These are phyloP conservation scores for Daldinia childiae DNA, from an alignment of 495 filamentous ascomycete genomes.

Conservation along the genomic window DNA sequence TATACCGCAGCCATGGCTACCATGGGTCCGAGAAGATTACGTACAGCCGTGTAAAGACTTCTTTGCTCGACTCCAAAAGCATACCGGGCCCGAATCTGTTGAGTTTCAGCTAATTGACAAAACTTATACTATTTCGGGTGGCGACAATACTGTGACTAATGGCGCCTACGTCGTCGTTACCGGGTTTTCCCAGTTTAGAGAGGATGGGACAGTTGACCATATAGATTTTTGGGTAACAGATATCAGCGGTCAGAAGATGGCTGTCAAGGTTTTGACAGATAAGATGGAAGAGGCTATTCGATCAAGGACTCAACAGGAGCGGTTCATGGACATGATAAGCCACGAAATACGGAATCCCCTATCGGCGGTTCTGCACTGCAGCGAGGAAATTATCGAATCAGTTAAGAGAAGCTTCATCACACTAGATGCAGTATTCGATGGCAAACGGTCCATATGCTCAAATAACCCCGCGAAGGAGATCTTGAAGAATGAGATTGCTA, in stretches of 20 bases:
- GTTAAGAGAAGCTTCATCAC: slow-evolving; percentile 43
- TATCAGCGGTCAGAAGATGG: slow-evolving; percentile 55
- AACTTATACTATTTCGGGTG: slow-evolving; percentile 34
- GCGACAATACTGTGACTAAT: slow-evolving; percentile 31
- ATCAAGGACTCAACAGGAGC: slow-evolving; percentile 67
- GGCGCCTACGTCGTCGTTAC: slow-evolving; percentile 28
- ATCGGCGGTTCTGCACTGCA: slow-evolving; percentile 74
- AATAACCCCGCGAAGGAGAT: background rate
- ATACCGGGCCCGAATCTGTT: slow-evolving; percentile 24
- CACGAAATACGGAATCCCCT: slow-evolving; percentile 82
- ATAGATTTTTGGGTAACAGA: slow-evolving; percentile 53
- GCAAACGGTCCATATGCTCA: background rate
- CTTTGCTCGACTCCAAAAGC: slow-evolving; percentile 22
- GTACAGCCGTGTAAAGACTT: slow-evolving; percentile 19
- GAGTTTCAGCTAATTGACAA: slow-evolving; percentile 34
- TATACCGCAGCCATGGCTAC: slow-evolving; percentile 29
- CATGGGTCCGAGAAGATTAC: slow-evolving; percentile 35
- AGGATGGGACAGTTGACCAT: slow-evolving; percentile 51
- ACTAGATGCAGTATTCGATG: slow-evolving; percentile 21
- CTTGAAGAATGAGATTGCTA: slow-evolving; percentile 53
- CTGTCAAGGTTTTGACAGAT: slow-evolving; percentile 48
- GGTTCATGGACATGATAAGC: slow-evolving; percentile 80
- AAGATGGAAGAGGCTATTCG: slow-evolving; percentile 55
- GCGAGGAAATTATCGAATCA: slow-evolving; percentile 71
- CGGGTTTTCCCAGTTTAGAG: slow-evolving; percentile 48